Evolutionary conservation across 768 basidiomycete species (phyloP).

Genomic region (Tylopilus balloui): DNA sequence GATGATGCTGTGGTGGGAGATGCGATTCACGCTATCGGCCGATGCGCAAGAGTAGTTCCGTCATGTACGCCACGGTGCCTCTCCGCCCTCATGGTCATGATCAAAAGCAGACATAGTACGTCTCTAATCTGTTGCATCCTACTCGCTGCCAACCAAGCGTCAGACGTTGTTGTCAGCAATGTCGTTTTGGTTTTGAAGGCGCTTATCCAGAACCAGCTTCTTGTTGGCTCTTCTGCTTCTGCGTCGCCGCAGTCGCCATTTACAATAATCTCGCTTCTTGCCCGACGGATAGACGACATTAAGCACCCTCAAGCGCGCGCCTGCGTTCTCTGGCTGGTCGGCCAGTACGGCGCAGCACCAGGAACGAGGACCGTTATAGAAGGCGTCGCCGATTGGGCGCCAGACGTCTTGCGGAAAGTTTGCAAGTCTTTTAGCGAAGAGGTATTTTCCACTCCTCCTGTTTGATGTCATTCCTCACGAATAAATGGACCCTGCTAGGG

Average conservation of each 20-base stretch:
- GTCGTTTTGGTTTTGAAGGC: slow-evolving; percentile 84
- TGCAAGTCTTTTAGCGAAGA: slow-evolving; percentile 71
- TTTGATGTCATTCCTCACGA: not conserved
- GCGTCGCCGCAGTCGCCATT: slow-evolving; percentile 41
- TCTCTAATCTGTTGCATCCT: slow-evolving; percentile 5
- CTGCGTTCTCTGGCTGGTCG: slow-evolving; percentile 89
- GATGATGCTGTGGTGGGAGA: slow-evolving; percentile 68
- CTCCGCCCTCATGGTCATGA: slow-evolving; percentile 70
- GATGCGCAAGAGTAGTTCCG: slow-evolving; percentile 63
- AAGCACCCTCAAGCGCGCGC: slow-evolving; percentile 77
- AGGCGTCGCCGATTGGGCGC: slow-evolving; percentile 73
- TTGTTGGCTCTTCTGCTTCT: slow-evolving; percentile 29
- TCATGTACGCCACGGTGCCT: slow-evolving; percentile 70
- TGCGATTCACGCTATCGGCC: slow-evolving; percentile 76
- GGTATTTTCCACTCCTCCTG: slow-evolving; percentile 38
- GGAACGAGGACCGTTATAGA: slow-evolving; percentile 38
- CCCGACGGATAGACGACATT: slow-evolving; percentile 73
- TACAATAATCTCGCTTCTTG: slow-evolving; percentile 74
- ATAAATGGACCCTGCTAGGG: slow-evolving; percentile 38
- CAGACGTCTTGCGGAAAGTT: slow-evolving; percentile 81
- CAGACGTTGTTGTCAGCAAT: slow-evolving; percentile 73
- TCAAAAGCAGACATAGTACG: slow-evolving; percentile 72
- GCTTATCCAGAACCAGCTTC: slow-evolving; percentile 68
- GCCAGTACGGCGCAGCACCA: slow-evolving; percentile 65
- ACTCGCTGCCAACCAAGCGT: slow-evolving; percentile 3